phyloP scores from a whole-genome alignment of 192 early-diverging fungal genomes.

The Funneliformis geosporum region DNA sequence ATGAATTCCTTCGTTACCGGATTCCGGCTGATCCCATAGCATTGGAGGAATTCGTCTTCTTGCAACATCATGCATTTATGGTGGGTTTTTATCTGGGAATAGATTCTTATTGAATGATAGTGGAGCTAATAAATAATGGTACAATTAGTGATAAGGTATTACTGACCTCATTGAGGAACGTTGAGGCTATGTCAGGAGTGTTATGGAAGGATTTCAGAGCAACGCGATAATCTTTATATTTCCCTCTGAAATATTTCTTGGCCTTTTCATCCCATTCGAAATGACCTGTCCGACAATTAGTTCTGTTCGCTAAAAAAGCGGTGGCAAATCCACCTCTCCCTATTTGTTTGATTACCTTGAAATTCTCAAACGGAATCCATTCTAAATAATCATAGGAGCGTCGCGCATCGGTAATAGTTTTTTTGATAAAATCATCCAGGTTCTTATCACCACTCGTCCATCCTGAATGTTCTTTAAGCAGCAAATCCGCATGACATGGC shows the following conservation, averaged over 20 bases:
- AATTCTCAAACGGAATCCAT: slow-evolving; percentile 28
- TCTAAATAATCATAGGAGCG: neutral
- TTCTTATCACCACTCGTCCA: slow-evolving; percentile 2
- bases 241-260: neutral
- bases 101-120: neutral
- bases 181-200: neutral
- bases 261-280: neutral
- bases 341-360: slow-evolving; percentile 10
- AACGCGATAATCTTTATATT: neutral
- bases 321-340: slow-evolving; percentile 29
- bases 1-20: neutral
- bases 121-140: neutral
- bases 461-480: neutral
- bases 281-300: neutral
- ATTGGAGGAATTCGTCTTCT: slow-evolving; percentile 9
- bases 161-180: slow-evolving; percentile 21
- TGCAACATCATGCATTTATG: slow-evolving; percentile 17
- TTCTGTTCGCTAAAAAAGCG: slow-evolving; percentile 5
- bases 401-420: neutral
- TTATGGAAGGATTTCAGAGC: slow-evolving; percentile 17
- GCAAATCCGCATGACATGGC: neutral
- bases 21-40: slow-evolving; percentile 9
- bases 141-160: neutral
- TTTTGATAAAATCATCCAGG: neutral
- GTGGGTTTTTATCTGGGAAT: slow-evolving; percentile 11